Base-by-base conservation (phyloP, 805 yeast genomes). In the Isabelozyma heimii region DNA sequence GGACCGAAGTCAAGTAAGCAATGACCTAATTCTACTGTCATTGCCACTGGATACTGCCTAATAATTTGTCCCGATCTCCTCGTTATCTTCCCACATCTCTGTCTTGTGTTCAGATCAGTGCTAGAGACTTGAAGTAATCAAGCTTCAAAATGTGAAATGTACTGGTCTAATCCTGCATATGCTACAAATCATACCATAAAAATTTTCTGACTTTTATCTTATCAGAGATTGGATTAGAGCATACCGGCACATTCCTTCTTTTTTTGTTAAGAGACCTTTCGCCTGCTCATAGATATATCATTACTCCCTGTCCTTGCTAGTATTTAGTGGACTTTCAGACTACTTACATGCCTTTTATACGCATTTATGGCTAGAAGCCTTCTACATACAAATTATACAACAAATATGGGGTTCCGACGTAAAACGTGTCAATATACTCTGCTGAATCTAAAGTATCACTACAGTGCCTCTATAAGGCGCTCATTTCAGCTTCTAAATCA, bases 361-460 rank as follows among this genome's bases (percentile, higher is more conserved):
- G 35, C 35, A 3, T 30, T 30, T 4, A 30, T 30, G 35, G 35
- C 35, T 30, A 30, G n/a, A 30, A 30, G 35, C 35, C 35, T 30
- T 9, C n/a, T 13, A 30, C n/a, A 7, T 13, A 30, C 35, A 30
- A 30, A 30, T 8, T 30, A 30, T 30, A 30, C 35, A 30, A 30
- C 35, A 30, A 30, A 13, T 10, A 39, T 42, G 45, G 14, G 46
- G 46, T 47, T 54, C 45, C 57, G 59, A 50, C 60, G 45, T 48
- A 56, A 50, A 43, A 56, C 57, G 28, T 56, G 57, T 43, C 49
- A 44, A 40, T 52, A 55, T 42, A 43, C 56, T n/a, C 49, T 43
- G 39, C 50, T 49, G 53, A 54, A 55, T 47, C 40, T 55, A 16
- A 37, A 35, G 38, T 38, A 54, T 41, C 51, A 47, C 48, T 40